phyloP scores from a whole-genome alignment of 306 rosid species.

The Crataegus laevigata region DNA sequence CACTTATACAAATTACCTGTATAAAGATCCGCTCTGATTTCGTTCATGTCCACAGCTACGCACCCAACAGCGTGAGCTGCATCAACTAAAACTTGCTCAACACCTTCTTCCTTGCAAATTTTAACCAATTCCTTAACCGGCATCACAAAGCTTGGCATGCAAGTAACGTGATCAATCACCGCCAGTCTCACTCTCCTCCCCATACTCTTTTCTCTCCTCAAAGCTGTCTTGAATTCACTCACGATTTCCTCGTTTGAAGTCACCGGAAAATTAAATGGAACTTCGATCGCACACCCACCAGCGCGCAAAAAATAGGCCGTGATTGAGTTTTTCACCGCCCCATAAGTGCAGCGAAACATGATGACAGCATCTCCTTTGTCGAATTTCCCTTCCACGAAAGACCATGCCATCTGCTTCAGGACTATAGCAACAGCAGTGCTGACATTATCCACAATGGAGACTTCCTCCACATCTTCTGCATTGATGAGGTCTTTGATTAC shows the following conservation, averaged over 20 bases:
- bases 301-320: slow-evolving; percentile 73
- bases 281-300: slow-evolving; percentile 63
- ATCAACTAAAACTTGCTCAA: slow-evolving; percentile 71
- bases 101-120: slow-evolving; percentile 78
- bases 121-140: slow-evolving; percentile 62
- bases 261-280: slow-evolving; percentile 60
- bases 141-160: slow-evolving; percentile 69
- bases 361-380: slow-evolving; percentile 58
- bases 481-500: slow-evolving; percentile 39
- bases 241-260: slow-evolving; percentile 51
- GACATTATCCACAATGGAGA: slow-evolving; percentile 60
- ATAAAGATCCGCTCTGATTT: slow-evolving; percentile 76
- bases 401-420: slow-evolving; percentile 56
- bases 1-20: slow-evolving; percentile 80
- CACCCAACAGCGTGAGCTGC: slow-evolving; percentile 84
- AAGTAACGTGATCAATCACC: slow-evolving; percentile 78
- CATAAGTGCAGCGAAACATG: slow-evolving; percentile 72
- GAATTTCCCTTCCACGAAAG: slow-evolving; percentile 54
- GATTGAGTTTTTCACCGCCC: slow-evolving; percentile 63
- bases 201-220: slow-evolving; percentile 42
- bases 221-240: slow-evolving; percentile 45
- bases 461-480: slow-evolving; percentile 41
- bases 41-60: slow-evolving; percentile 61
- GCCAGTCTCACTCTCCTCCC: slow-evolving; percentile 64
- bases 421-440: slow-evolving; percentile 66